These are phyloP conservation scores for Oryza rufipogon DNA, from an alignment of 176 grass and related monocot species.

Conservation along the genomic window DNA sequence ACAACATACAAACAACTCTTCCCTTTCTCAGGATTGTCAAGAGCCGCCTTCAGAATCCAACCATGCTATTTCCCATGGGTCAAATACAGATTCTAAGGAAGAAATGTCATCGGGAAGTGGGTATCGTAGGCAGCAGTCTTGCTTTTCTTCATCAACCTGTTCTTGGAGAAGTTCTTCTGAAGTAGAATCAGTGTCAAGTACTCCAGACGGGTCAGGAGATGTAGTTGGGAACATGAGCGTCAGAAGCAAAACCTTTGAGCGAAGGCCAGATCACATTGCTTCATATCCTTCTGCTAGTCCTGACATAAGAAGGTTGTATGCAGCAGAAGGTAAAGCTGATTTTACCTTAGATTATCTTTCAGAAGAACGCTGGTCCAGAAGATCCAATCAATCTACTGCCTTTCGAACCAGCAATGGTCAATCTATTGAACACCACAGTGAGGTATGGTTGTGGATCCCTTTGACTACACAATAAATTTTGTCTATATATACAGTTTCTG, in stretches of 20 bases:
- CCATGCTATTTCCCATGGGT: conserved; percentile 28
- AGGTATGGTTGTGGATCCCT: conserved; percentile 33
- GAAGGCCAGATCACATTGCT: conserved; percentile 29
- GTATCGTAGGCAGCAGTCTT: conserved; percentile 30
- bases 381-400: conserved; percentile 24
- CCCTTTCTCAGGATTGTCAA: conserved; percentile 44
- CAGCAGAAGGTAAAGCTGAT: conserved; percentile 35
- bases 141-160: conserved; percentile 35
- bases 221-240: conserved; percentile 23
- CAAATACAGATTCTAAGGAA: conserved; percentile 42
- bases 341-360: conserved; percentile 29
- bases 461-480: conserved; percentile 13
- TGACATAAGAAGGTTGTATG: conserved; percentile 29
- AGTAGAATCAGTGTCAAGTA: conserved; percentile 35
- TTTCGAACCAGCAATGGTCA: conserved; percentile 22
- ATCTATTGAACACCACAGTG: neutral
- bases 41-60: conserved; percentile 10
- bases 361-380: conserved; percentile 14
- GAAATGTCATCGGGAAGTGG: conserved; percentile 32
- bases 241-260: conserved; percentile 6
- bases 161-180: conserved; percentile 29
- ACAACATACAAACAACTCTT: conserved; percentile 20
- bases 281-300: conserved; percentile 25
- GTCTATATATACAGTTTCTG: neutral
- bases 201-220: conserved; percentile 27